A percentile compares a stretch with the other conserved stretches of the same genome.
phyloP scores from a whole-genome alignment of 495 filamentous ascomycete species.

The Aspergillus wentii region DNA sequence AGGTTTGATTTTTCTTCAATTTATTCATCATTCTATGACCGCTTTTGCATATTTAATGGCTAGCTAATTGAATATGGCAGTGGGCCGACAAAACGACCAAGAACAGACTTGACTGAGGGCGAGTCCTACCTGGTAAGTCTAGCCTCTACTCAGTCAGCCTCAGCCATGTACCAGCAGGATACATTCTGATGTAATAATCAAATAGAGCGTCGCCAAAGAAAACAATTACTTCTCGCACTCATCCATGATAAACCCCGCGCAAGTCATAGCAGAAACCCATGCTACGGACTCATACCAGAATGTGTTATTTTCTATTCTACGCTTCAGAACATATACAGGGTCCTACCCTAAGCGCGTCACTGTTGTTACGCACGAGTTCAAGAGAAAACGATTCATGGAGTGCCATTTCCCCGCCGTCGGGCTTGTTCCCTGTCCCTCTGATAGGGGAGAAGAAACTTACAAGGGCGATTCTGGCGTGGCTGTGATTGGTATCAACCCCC shows the following conservation, averaged over 20 bases:
- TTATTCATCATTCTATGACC: neutral
- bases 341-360: slow-evolving; percentile 45
- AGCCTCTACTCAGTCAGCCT: neutral
- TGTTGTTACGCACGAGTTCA: slow-evolving; percentile 74
- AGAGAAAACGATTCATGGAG: slow-evolving; percentile 59
- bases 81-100: slow-evolving; percentile 53
- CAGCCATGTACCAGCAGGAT: neutral
- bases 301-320: slow-evolving; percentile 62
- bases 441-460: neutral
- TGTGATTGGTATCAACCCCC: slow-evolving; percentile 69
- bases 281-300: slow-evolving; percentile 82
- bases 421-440: slow-evolving; percentile 17
- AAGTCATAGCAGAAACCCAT: slow-evolving; percentile 52
- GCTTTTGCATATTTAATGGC: neutral
- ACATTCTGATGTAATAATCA: slow-evolving; percentile 9
- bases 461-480: slow-evolving; percentile 22
- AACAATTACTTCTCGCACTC: slow-evolving; percentile 29
- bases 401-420: slow-evolving; percentile 64
- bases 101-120: slow-evolving; percentile 56
- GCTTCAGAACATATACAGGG: slow-evolving; percentile 47
- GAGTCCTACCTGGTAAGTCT: slow-evolving; percentile 53
- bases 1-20: neutral
- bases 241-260: slow-evolving; percentile 10
- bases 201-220: slow-evolving; percentile 41
- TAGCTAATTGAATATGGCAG: slow-evolving; percentile 30